A percentile compares a stretch with the other conserved stretches of the same genome.
Conservation (phyloP, 1,139 yeast species). For the Petasospora rhodanensis region DNA sequence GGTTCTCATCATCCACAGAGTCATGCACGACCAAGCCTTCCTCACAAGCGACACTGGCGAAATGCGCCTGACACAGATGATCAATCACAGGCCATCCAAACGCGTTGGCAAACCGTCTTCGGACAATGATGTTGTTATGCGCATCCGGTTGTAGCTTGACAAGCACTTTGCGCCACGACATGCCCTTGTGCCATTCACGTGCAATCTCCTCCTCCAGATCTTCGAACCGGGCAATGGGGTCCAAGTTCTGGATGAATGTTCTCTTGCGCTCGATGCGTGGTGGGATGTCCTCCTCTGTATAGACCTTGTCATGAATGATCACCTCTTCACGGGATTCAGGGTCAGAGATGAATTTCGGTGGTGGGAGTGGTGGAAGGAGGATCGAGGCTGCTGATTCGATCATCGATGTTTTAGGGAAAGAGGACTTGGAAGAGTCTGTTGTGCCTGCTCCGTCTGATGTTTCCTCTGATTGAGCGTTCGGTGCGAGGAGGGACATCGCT, state of each 20-base stretch:
- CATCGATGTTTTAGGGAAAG: conserved; percentile 66
- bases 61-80: conserved; percentile 73
- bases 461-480: conserved; percentile 15
- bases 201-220: conserved; percentile 73
- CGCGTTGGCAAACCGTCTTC: conserved; percentile 89
- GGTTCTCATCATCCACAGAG: conserved; percentile 10
- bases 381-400: conserved; percentile 80
- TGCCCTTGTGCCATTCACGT: conserved; percentile 67
- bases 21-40: too few relatives aligned
- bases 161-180: conserved; percentile 89
- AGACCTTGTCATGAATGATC: conserved; percentile 78
- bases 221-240: conserved; percentile 20
- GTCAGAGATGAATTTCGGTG: conserved; percentile 62
- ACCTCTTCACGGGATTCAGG: conserved; percentile 45
- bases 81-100: conserved; percentile 95
- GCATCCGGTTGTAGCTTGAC: conserved; percentile 90
- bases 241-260: conserved; percentile 20
- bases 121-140: conserved; percentile 86
- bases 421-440: conserved; percentile 2
- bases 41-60: conserved; percentile 24
- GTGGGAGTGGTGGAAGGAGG: conserved; percentile 83
- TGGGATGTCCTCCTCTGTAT: conserved; percentile 64
- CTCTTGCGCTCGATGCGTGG: conserved; percentile 25
- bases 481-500: conserved; percentile 21
- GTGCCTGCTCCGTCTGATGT: conserved; percentile 3